These are phyloP conservation scores for Phallus indusiatus DNA, from an alignment of 768 basidiomycete species.

Conservation along the genomic window DNA sequence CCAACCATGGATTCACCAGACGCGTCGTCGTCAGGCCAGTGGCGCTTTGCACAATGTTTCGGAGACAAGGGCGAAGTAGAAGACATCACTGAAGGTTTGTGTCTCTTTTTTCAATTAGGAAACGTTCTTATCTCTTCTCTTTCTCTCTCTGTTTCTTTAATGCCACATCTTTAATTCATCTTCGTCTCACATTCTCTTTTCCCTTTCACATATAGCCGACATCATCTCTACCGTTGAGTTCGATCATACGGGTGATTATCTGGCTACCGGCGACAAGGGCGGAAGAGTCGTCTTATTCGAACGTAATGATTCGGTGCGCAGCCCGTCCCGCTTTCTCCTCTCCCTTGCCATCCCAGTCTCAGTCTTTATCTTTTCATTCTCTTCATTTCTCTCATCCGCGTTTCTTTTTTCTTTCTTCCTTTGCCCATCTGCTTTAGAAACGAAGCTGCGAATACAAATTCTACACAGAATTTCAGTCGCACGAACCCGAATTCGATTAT, in stretches of 20 bases:
- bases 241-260: conserved; percentile 98
- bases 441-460: conserved; percentile 99
- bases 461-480: conserved; percentile 99
- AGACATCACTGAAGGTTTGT: conserved; percentile 95
- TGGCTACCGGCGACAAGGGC: conserved; percentile 99
- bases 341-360: conserved; percentile 4
- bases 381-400: conserved; percentile 26
- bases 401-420: conserved; percentile 24
- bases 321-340: conserved; percentile 10
- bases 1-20: conserved; percentile 62
- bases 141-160: not conserved
- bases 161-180: not conserved
- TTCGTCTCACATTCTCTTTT: conserved; percentile 14
- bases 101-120: conserved; percentile 17
- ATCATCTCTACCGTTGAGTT: conserved; percentile 99
- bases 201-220: conserved; percentile 59
- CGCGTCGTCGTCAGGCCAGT: conserved; percentile 75
- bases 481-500: conserved; percentile 99
- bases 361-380: conserved; percentile 14
- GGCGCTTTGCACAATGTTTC: conserved; percentile 99
- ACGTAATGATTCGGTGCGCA: conserved; percentile 85
- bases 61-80: conserved; percentile 99
- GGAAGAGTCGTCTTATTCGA: conserved; percentile 98
- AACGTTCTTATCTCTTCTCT: conserved; percentile 5
- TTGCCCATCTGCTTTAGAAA: conserved; percentile 54